Evolutionary conservation across 257 asterid species (phyloP).

Genomic region (Vinca minor): DNA sequence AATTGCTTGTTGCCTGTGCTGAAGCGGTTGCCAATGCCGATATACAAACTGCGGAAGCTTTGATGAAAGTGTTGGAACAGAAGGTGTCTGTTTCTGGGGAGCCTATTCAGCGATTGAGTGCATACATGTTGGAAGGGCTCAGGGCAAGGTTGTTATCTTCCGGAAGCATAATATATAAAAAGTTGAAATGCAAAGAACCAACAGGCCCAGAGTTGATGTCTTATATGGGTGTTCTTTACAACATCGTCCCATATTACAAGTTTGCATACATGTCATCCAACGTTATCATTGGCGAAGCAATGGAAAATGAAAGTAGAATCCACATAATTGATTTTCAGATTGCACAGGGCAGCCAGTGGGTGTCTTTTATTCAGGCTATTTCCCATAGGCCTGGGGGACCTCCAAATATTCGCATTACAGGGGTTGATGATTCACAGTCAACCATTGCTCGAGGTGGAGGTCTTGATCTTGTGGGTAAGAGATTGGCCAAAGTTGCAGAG

Average conservation of each 20-base stretch:
- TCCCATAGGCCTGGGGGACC: slow-evolving; percentile 49
- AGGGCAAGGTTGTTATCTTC: slow-evolving; percentile 70
- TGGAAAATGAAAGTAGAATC: slow-evolving; percentile 58
- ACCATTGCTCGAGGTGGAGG: slow-evolving; percentile 91
- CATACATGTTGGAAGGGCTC: slow-evolving; percentile 90
- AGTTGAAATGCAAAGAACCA: slow-evolving; percentile 79
- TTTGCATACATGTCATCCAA: slow-evolving; percentile 82
- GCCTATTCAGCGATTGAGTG: slow-evolving; percentile 75
- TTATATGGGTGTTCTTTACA: slow-evolving; percentile 67
- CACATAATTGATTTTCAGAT: slow-evolving; percentile 83
- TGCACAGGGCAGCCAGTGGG: slow-evolving; percentile 97
- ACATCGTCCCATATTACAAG: slow-evolving; percentile 75
- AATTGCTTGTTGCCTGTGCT: slow-evolving; percentile 62
- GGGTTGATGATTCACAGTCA: slow-evolving; percentile 59
- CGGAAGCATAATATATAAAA: slow-evolving; percentile 84
- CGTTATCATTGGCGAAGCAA: slow-evolving; percentile 60
- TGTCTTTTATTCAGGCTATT: slow-evolving; percentile 39
- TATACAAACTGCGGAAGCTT: slow-evolving; percentile 48
- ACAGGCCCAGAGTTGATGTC: slow-evolving; percentile 76
- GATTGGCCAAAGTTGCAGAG: slow-evolving; percentile 49
- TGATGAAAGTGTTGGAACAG: slow-evolving; percentile 60
- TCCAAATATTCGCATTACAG: slow-evolving; percentile 41
- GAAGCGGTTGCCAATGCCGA: slow-evolving; percentile 62
- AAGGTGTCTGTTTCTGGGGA: slow-evolving; percentile 85
- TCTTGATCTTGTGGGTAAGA: slow-evolving; percentile 60